A percentile compares a stretch with the other conserved stretches of the same genome.
phyloP scores from a whole-genome alignment of 2,329 filamentous ascomycete genomes.

The Juglanconis juglandina region DNA sequence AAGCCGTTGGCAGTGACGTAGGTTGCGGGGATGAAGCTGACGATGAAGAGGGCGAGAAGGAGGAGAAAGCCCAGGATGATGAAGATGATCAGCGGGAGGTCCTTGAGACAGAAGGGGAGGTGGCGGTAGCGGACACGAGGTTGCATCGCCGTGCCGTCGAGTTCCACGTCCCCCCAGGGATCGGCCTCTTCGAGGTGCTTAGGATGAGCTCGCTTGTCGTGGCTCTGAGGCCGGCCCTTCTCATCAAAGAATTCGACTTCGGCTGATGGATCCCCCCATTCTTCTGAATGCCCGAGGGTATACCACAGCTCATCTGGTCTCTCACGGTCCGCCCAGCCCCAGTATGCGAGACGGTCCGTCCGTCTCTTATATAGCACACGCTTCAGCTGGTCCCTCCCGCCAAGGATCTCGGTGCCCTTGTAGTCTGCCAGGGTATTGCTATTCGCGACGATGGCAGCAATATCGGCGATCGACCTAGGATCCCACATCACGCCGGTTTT shows the following conservation, averaged over 20 bases:
- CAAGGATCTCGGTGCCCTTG: conserved; percentile 61
- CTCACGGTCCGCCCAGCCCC: conserved; percentile 62
- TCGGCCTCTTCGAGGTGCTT: conserved; percentile 18
- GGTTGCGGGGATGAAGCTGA: conserved; percentile 72
- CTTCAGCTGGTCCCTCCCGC: conserved; percentile 48
- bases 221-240: conserved; percentile 7
- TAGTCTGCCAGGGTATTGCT: conserved; percentile 77
- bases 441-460: conserved; percentile 72
- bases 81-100: conserved; percentile 63
- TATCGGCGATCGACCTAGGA: conserved; percentile 73
- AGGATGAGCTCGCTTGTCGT: conserved; percentile 8
- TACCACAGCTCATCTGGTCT: conserved; percentile 67
- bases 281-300: conserved; percentile 55
- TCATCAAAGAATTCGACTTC: conserved; percentile 2
- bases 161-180: conserved; percentile 24
- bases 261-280: conserved; percentile 12
- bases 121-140: conserved; percentile 59
- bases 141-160: conserved; percentile 45
- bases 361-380: conserved; percentile 53
- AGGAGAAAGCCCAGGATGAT: conserved; percentile 58
- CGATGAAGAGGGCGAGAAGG: conserved; percentile 67
- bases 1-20: conserved; percentile 65
- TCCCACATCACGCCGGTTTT: conserved; percentile 84
- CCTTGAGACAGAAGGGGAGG: conserved; percentile 73
- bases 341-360: conserved; percentile 78